phyloP scores from a whole-genome alignment of 306 rosid species.

The Cicer yamashitae region DNA sequence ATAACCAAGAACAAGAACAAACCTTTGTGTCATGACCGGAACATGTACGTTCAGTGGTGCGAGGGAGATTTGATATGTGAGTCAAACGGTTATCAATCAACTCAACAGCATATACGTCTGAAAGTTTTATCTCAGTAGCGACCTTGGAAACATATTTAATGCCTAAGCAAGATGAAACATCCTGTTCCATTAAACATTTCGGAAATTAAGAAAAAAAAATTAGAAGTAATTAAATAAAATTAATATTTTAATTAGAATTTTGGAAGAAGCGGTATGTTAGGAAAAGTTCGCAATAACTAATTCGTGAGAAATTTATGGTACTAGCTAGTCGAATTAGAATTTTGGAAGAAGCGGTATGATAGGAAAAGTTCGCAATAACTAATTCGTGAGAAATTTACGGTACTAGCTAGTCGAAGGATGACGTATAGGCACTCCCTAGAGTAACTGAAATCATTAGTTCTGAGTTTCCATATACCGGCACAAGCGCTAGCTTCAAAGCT shows the following conservation, averaged over 20 bases:
- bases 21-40: slow-evolving; percentile 62
- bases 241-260: slow-evolving; percentile 6
- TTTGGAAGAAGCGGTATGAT: neutral
- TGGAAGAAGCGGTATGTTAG: neutral
- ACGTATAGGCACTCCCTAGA: neutral
- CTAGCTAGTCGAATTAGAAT: neutral
- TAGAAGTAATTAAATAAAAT: neutral
- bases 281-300: neutral
- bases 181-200: slow-evolving; percentile 59
- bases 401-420: neutral
- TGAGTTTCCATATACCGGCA: neutral
- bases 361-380: neutral
- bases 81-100: slow-evolving; percentile 49
- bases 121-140: slow-evolving; percentile 62
- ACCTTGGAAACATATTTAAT: slow-evolving; percentile 54
- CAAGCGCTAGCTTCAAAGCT: neutral
- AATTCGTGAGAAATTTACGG: neutral
- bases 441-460: neutral
- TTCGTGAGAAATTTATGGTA: neutral
- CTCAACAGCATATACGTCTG: slow-evolving; percentile 81
- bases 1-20: slow-evolving; percentile 43
- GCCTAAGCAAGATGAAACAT: slow-evolving; percentile 70
- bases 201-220: slow-evolving; percentile 32
- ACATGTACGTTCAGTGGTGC: slow-evolving; percentile 53
- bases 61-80: slow-evolving; percentile 55